Evolutionary conservation across 2,329 filamentous ascomycete species (phyloP), one percentile per base, ranked within the genome.

Genomic region (Parastagonospora avenae): DNA sequence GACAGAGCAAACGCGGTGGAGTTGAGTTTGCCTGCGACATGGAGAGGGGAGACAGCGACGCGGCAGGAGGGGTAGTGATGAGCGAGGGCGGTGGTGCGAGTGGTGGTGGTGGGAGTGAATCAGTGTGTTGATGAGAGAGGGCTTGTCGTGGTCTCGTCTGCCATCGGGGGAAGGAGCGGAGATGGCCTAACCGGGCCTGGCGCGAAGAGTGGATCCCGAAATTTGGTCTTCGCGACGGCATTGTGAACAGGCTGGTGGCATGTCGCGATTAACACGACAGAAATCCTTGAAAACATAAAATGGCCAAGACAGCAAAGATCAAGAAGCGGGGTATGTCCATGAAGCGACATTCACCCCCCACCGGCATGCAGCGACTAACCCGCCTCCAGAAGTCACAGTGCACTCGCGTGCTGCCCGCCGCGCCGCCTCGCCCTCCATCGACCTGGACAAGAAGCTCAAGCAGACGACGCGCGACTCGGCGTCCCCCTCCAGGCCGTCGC

Each of bases 381-480:
- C 24, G 7, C 14, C 15, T 11, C 14, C 67, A 89, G 86, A 77
- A 47, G 79, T 80, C 33, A 90, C 88, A 4, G 74, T 85, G 50
- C 88, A 87, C 77, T 92, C 90, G 46, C 87, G 90, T 59, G 88
- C 88, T 51, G 88, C 88, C 35, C 84, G 89, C 67, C 85, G 90
- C 58, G 89, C 86, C 40, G 84, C 85, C 12, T 89, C 87, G 4
- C 87, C 88, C 24, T 80, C 85, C 64, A 86, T 90, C 73, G 77
- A 89, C 74, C 83, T 84, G 37, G 87, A 90, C 79, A 89, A 89
- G 74, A 88, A 86, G 6, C 79, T 90, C 16, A 88, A 88, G 68
- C 50, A 84, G 51, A 76, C 64, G 41, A 63, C 66, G 8, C 61
- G 64, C 10, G 63, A 66, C 46, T 67, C 71, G 5, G 59, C 66